A percentile compares a stretch with the other conserved stretches of the same genome.
Evolutionary conservation across 257 asterid genomes (phyloP).

Genomic region (Solanum virginianum): DNA sequence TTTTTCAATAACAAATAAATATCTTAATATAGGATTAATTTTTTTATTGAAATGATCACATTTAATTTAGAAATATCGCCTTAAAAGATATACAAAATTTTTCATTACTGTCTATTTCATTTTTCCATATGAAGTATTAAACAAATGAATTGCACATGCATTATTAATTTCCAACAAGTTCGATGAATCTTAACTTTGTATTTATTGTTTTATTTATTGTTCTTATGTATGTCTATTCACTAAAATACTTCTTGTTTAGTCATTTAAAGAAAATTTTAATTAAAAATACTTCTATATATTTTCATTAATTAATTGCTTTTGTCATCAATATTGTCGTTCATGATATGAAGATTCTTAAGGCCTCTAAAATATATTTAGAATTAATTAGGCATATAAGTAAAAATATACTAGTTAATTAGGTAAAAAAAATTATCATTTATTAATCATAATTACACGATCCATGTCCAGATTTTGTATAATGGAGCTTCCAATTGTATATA

Average conservation of each 20-base stretch:
- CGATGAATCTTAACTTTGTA: not conserved
- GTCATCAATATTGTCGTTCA: too few relatives aligned
- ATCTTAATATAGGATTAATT: not conserved
- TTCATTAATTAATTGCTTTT: too few relatives aligned
- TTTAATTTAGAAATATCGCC: not conserved
- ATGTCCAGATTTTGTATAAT: too few relatives aligned
- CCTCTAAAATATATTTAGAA: too few relatives aligned
- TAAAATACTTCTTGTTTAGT: not conserved
- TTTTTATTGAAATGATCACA: not conserved
- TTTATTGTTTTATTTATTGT: not conserved
- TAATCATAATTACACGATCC: too few relatives aligned
- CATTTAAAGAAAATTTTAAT: not conserved
- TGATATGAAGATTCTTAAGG: too few relatives aligned
- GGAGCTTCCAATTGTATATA: too few relatives aligned
- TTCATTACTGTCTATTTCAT: too few relatives aligned
- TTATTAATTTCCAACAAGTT: not conserved
- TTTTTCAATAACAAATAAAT: not conserved
- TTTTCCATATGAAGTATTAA: not conserved
- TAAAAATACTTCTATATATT: too few relatives aligned
- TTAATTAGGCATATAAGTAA: too few relatives aligned
- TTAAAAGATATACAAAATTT: not conserved
- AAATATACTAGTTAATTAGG: too few relatives aligned
- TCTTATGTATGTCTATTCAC: not conserved
- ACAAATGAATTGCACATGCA: not conserved
- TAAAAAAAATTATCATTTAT: too few relatives aligned